phyloP scores from a whole-genome alignment of 139 green algal genomes.

The Closterium sp. region DNA sequence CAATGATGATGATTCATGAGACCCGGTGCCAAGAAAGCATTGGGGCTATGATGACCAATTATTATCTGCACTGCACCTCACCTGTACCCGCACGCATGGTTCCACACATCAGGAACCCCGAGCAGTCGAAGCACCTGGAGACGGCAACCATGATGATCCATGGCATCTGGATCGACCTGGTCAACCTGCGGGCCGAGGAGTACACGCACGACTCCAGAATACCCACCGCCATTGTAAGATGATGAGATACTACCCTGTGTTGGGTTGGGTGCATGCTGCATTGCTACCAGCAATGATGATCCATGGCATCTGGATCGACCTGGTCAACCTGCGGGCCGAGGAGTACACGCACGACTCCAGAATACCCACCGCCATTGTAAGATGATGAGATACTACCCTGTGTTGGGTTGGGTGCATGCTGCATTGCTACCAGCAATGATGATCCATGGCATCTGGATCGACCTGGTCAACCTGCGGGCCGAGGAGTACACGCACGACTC shows the following conservation, averaged over 20 bases:
- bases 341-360: constrained; percentile 80
- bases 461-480: constrained; percentile 94
- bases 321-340: constrained; percentile 94
- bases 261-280: no score
- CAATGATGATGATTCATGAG: constrained; percentile 68
- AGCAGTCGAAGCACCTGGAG: constrained; percentile 98
- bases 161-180: constrained; percentile 82
- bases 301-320: constrained; percentile 74
- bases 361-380: constrained; percentile 85
- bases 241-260: no score
- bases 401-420: no score
- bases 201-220: constrained; percentile 85
- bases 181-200: constrained; percentile 92
- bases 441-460: no score
- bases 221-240: no score
- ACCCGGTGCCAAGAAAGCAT: no score
- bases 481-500: constrained; percentile 86
- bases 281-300: constrained; percentile 74
- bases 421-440: no score
- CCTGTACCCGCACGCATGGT: no score
- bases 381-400: no score
- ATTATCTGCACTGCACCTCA: background rate
- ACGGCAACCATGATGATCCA: constrained; percentile 78
- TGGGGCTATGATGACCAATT: no score
- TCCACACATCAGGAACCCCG: constrained; percentile 78